These are phyloP conservation scores for Cryomyces minteri DNA, from an alignment of 495 filamentous ascomycete genomes.

Conservation along the genomic window DNA sequence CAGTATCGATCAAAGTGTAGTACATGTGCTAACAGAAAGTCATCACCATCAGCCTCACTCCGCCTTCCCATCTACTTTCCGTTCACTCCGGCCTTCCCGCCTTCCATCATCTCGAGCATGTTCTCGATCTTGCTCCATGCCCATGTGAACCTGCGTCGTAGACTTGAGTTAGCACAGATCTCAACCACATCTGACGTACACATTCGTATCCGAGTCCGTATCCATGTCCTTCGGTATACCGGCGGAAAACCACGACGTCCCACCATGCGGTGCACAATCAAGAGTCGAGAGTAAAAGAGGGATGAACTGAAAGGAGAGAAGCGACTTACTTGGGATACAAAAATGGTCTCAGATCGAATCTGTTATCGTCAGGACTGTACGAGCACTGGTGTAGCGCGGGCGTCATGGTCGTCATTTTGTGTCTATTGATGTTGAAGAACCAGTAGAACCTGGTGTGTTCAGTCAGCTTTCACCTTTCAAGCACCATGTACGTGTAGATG, in stretches of 20 bases:
- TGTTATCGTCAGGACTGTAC: slow-evolving; percentile 44
- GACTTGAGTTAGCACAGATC: too few species aligned
- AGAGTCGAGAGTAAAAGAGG: too few species aligned
- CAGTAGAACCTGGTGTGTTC: slow-evolving; percentile 36
- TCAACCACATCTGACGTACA: too few species aligned
- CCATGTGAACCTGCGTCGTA: slow-evolving; percentile 9
- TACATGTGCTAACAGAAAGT: too few species aligned
- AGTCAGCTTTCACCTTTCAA: too few species aligned
- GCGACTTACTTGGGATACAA: slow-evolving; percentile 10
- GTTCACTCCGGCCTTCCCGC: slow-evolving; percentile 7
- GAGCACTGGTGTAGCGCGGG: slow-evolving; percentile 16
- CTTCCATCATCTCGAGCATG: slow-evolving; percentile 1
- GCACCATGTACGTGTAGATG: too few species aligned
- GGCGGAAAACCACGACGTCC: too few species aligned
- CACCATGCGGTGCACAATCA: too few species aligned
- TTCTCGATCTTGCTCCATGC: slow-evolving; percentile 18
- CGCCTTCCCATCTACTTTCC: neutral
- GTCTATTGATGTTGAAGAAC: slow-evolving; percentile 33
- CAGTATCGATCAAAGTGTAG: too few species aligned
- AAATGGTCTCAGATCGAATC: slow-evolving; percentile 35
- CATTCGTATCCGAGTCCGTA: too few species aligned
- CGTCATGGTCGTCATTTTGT: slow-evolving; percentile 27
- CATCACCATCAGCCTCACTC: neutral
- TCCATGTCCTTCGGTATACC: too few species aligned
- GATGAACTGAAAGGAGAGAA: too few species aligned